These are phyloP conservation scores for Solanum aculeatissimum DNA, from an alignment of 305 asterid genomes.

Conservation along the genomic window DNA sequence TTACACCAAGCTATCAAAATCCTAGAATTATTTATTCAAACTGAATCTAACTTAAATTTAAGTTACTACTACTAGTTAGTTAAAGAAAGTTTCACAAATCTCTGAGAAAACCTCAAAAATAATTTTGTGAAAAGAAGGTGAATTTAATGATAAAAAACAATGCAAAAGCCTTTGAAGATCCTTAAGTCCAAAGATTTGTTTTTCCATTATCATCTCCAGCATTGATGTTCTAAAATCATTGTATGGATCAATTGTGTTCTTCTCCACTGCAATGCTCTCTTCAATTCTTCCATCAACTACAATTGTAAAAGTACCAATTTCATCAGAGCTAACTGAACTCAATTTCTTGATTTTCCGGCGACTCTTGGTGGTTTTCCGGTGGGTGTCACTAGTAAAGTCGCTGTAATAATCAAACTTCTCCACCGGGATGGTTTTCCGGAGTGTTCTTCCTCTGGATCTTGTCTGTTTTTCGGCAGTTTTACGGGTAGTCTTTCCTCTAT, in stretches of 20 bases:
- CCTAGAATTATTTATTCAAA: neutral
- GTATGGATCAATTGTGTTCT: conserved; percentile 46
- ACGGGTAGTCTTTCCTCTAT: neutral
- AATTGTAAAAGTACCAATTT: neutral
- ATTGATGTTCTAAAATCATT: conserved; percentile 69
- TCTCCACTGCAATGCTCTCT: conserved; percentile 57
- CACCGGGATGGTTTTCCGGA: neutral
- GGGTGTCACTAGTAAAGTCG: neutral
- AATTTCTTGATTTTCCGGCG: conserved; percentile 4
- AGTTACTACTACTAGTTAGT: conserved; percentile 7
- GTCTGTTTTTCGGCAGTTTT: neutral
- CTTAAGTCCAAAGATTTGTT: conserved; percentile 42
- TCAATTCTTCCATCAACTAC: conserved; percentile 12
- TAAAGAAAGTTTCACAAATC: conserved; percentile 48
- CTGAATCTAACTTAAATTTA: neutral
- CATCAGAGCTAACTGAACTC: neutral
- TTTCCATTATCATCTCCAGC: conserved; percentile 83
- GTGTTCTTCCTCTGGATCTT: neutral
- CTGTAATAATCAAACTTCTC: neutral
- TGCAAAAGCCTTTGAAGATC: conserved; percentile 57
- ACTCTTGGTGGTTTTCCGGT: conserved; percentile 4
- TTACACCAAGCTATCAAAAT: neutral
- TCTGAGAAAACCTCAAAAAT: conserved; percentile 46
- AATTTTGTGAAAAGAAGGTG: conserved; percentile 29
- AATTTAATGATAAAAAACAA: conserved; percentile 46